Base-by-base conservation (phyloP, 2,329 filamentous ascomycete species). In the Dactylella cylindrospora region DNA sequence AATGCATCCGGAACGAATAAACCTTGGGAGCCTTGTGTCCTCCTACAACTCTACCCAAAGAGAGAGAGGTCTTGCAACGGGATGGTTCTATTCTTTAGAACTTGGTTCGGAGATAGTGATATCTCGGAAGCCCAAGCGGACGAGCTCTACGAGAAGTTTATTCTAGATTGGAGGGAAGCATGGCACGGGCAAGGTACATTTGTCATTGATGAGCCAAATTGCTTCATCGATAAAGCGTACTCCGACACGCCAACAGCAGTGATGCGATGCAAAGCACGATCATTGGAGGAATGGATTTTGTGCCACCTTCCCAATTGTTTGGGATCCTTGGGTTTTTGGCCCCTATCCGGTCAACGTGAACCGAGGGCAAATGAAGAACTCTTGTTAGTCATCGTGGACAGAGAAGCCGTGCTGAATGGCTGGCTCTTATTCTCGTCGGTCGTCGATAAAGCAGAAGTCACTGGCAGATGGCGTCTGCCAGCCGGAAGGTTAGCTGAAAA, bases 391-490 rank as follows among this genome's bases (percentile, higher is more conserved):
- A 44, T 44, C 29, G 26, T 20, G 9, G 40, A 44, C 10, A 31
- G 6, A 22, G 40, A 44, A 8, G 17, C 40, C 6, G 15, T 44
- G 10, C 5, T 44, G 7, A 44, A 44, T 44, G 40, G 40, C 10
- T 44, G 40, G 40, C 10, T 44, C 3, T 7, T 44, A 31, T 1
- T 44, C n/a, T 44, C 40, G 5, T 10, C 26, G 9, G 12, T 44
- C 13, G 32, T 31, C 12, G 17, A 44, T 20, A 44, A 31, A 20
- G 40, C 26, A n/a, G 2, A 7, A 20, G 40, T 32, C 15, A 12
- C 23, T 7, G 40, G 40, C 6, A 44, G 40, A n/a, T 44, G 40
- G 40, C 29, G 40, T 10, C 25, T 44, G 8, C 40, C 40, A 5
- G 39, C 25, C 23, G 40, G 40, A 1, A 7, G 10, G 3, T 4